Evolutionary conservation across 306 rosid species (phyloP).

Genomic region (Malus fusca): DNA sequence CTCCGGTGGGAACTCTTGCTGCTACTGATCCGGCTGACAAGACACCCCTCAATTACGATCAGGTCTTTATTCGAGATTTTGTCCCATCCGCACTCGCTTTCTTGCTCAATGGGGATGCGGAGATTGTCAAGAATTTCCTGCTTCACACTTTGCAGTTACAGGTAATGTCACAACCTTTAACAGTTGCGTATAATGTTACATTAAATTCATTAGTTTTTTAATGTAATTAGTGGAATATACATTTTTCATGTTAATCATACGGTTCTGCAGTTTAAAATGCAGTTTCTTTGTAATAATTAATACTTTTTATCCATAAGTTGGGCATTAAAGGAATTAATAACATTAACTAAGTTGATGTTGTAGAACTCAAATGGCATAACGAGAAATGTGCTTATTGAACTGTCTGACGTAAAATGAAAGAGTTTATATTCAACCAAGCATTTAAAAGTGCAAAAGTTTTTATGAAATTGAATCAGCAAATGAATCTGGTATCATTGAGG

Average conservation of each 20-base stretch:
- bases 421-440: not conserved
- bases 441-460: not conserved
- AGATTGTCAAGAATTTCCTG: constrained; percentile 78
- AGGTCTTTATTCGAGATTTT: constrained; percentile 85
- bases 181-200: not conserved
- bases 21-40: constrained; percentile 65
- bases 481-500: not conserved
- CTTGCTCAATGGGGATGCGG: constrained; percentile 79
- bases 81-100: constrained; percentile 85
- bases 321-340: not conserved
- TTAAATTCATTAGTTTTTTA: not conserved
- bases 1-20: constrained; percentile 88
- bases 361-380: not conserved
- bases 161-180: constrained; percentile 33
- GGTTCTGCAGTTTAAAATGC: not conserved
- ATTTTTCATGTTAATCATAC: not conserved
- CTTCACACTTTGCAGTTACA: constrained; percentile 85
- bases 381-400: not conserved
- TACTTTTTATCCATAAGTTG: not conserved
- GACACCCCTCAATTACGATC: constrained; percentile 76
- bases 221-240: not conserved
- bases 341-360: not conserved
- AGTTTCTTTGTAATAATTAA: not conserved
- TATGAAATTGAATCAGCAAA: not conserved
- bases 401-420: not conserved